Evolutionary conservation across 192 early-diverging fungal species (phyloP), one percentile per base, ranked within the genome.

Genomic region (Podila clonocystis): DNA sequence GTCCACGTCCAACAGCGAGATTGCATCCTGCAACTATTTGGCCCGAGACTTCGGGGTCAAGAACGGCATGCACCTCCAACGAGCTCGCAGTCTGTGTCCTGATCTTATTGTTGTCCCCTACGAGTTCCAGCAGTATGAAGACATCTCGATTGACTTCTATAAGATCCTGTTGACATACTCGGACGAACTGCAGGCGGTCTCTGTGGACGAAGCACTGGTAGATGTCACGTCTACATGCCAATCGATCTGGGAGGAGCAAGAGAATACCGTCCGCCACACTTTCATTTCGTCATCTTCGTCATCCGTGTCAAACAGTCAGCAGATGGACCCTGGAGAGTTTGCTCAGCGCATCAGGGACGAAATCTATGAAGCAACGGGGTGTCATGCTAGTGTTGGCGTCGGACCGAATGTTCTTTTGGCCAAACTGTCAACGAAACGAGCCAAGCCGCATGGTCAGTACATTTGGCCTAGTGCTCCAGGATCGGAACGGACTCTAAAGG

Each of bases 11-110:
- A 86, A 87, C 31, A 88, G 90, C 55, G 87, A 90, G 63, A 92
- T 93, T 68, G 97, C 96, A 0, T 94, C 92, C 8, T 96, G 94
- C 73, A 98, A 97, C 75, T 98, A 98, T 67, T 69, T 89, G 50
- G 95, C 96, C 6, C 90, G 97, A 0, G 74, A 79, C 13, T 91
- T 82, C 79, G 94, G 94, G 0, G 83, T 97, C 24, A 77, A 74
- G 48, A 98, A 97, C 73, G 96, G 95, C 34, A 94, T 95, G 89
- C 83, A 80, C 24, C 74, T 96, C 24, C 89, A 89, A 1, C 79
- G 80, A n/a, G 97, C 96, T 0, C 83, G 88, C n/a, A 65, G 86
- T 34, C 72, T 91, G 11, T 95, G 94, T 60, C 92, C 90, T 6
- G 67, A 88, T 31, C 61, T 95, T 13, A 30, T 85, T 7, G 83